These are phyloP conservation scores for Leersia perrieri DNA, from an alignment of 176 grass and related monocot genomes.

Conservation along the genomic window DNA sequence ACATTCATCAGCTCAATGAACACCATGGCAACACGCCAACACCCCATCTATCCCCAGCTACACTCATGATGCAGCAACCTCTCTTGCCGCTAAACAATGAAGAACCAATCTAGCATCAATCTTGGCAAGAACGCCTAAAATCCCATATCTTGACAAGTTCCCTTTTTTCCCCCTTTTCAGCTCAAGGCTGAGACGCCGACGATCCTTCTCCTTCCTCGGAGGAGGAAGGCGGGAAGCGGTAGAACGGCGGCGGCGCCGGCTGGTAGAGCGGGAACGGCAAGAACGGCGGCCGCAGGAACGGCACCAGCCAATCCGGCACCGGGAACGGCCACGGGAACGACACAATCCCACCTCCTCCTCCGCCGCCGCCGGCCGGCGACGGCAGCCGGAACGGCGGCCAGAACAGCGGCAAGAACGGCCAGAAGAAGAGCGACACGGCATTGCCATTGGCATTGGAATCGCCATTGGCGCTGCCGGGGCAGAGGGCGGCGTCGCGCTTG, in stretches of 20 bases:
- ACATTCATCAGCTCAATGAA: slow-evolving; percentile 26
- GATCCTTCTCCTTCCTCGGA: background rate
- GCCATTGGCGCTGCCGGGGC: slow-evolving; percentile 32
- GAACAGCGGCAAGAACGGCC: slow-evolving; percentile 78
- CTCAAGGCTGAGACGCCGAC: slow-evolving; percentile 19
- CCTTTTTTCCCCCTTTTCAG: background rate
- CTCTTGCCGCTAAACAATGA: background rate
- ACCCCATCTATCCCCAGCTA: background rate
- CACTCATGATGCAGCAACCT: background rate
- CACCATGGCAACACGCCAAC: background rate
- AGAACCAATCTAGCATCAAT: background rate
- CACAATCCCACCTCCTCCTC: slow-evolving; percentile 21
- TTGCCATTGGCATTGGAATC: too few species aligned
- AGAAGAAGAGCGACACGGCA: slow-evolving; percentile 88
- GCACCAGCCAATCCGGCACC: slow-evolving; percentile 63
- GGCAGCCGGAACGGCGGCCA: slow-evolving; percentile 56
- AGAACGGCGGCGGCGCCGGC: slow-evolving; percentile 56
- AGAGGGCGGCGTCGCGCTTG: slow-evolving; percentile 51
- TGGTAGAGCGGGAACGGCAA: slow-evolving; percentile 69
- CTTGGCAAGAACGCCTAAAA: slow-evolving; percentile 29
- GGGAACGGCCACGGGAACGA: slow-evolving; percentile 71
- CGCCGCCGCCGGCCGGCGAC: slow-evolving; percentile 1
- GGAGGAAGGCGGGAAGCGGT: slow-evolving; percentile 44
- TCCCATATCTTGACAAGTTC: slow-evolving; percentile 18
- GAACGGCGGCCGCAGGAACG: slow-evolving; percentile 66